Conservation (phyloP, 768 basidiomycete species). For the Strobilomyces dryophilus region DNA sequence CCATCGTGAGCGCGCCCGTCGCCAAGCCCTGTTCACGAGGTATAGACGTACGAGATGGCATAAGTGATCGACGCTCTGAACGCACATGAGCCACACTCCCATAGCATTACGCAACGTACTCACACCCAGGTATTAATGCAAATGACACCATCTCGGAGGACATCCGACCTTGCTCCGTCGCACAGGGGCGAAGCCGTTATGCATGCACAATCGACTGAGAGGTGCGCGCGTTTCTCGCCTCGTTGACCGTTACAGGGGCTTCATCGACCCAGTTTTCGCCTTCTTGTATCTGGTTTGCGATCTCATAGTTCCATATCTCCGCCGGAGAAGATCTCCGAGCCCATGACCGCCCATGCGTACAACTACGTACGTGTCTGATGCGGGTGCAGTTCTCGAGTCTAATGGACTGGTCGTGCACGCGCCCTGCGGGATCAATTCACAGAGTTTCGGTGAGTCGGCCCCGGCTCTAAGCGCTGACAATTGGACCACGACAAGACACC, state of each 20-base stretch:
- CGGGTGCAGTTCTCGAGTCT: not conserved
- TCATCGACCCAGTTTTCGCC: not conserved
- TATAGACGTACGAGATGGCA: not conserved
- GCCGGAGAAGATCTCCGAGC: constrained; percentile 8
- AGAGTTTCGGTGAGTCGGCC: not conserved
- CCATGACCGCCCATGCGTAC: not conserved
- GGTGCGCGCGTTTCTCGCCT: constrained; percentile 1
- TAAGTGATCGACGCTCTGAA: not conserved
- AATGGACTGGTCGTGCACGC: not conserved
- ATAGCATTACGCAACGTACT: not conserved
- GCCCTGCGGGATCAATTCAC: not conserved
- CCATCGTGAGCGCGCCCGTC: constrained; percentile 3
- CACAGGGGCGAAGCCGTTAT: not conserved
- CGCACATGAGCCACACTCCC: not conserved
- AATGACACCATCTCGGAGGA: not conserved
- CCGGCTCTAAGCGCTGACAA: not conserved
- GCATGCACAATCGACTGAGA: not conserved
- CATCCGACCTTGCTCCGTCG: not conserved
- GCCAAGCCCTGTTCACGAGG: not conserved
- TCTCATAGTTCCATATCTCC: constrained; percentile 15
- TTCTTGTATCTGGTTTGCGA: not conserved
- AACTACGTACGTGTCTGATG: not conserved
- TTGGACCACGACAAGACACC: not conserved
- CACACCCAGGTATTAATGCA: not conserved
- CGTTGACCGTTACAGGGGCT: not conserved